Evolutionary conservation across 116 monocot genomes (phyloP).

Genomic region (Cymodocea nodosa): DNA sequence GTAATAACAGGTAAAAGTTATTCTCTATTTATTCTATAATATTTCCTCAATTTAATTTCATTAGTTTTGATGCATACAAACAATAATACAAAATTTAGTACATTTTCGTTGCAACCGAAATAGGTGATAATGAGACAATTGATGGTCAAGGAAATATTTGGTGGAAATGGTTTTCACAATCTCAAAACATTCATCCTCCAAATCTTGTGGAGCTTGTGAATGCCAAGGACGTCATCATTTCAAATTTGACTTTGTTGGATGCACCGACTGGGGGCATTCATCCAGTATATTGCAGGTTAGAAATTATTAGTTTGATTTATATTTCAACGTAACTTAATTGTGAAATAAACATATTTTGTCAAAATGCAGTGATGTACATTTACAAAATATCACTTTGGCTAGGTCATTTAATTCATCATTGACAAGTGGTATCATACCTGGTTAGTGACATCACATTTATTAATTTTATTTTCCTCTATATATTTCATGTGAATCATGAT

Average conservation of each 20-base stretch:
- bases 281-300: slow-evolving; percentile 72
- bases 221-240: slow-evolving; percentile 42
- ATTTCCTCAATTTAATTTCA: too few species aligned
- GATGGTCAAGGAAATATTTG: slow-evolving; percentile 83
- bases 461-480: too few species aligned
- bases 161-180: slow-evolving; percentile 63
- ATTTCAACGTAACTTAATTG: background rate
- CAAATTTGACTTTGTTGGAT: slow-evolving; percentile 71
- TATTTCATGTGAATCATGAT: too few species aligned
- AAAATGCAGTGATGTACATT: slow-evolving; percentile 43
- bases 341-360: background rate
- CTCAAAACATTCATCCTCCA: slow-evolving; percentile 59
- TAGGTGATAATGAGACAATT: slow-evolving; percentile 82
- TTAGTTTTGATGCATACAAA: background rate
- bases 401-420: slow-evolving; percentile 34
- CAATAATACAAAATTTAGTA: background rate
- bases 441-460: slow-evolving; percentile 18
- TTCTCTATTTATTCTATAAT: background rate
- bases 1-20: slow-evolving; percentile 62
- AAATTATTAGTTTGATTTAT: background rate
- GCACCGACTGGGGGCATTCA: slow-evolving; percentile 78
- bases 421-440: slow-evolving; percentile 85
- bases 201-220: slow-evolving; percentile 60
- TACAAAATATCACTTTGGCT: slow-evolving; percentile 56
- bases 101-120: background rate